These are phyloP conservation scores for Antitrichia curtipendula DNA, from an alignment of 225 moss, liverwort and hornwort genomes.

Conservation along the genomic window DNA sequence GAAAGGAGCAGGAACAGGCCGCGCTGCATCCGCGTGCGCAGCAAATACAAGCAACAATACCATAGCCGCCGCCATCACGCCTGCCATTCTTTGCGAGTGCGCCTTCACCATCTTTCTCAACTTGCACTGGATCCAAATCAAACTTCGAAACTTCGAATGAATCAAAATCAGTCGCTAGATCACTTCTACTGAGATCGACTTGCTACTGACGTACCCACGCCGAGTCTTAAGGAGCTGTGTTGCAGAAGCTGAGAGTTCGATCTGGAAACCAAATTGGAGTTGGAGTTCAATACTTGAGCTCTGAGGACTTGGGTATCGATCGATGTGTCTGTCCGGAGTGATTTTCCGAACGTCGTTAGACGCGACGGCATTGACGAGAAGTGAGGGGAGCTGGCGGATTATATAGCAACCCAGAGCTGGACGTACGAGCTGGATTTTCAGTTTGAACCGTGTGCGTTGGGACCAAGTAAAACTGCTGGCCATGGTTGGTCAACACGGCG, in stretches of 20 bases:
- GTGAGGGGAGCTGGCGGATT: not conserved
- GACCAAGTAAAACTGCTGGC: not conserved
- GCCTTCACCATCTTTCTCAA: not conserved
- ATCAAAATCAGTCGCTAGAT: not conserved
- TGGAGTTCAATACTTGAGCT: no score
- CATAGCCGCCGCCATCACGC: not conserved
- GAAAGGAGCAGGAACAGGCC: not conserved
- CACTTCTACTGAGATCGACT: not conserved
- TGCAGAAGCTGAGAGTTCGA: not conserved
- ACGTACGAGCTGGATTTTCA: no score
- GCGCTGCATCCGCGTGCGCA: not conserved
- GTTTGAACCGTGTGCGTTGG: not conserved
- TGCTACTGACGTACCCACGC: not conserved
- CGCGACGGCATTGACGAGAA: no score
- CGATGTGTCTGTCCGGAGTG: no score
- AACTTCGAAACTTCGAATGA: not conserved
- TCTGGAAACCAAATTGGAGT: no score
- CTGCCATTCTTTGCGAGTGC: not conserved
- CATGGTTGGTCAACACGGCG: not conserved
- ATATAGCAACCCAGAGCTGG: not conserved
- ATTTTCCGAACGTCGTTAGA: not conserved
- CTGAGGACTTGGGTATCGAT: not conserved
- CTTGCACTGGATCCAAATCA: not conserved
- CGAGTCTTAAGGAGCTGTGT: not conserved
- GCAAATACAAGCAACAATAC: not conserved